Conservation (phyloP, 495 filamentous ascomycete genomes). For the Neurospora hispaniola region DNA sequence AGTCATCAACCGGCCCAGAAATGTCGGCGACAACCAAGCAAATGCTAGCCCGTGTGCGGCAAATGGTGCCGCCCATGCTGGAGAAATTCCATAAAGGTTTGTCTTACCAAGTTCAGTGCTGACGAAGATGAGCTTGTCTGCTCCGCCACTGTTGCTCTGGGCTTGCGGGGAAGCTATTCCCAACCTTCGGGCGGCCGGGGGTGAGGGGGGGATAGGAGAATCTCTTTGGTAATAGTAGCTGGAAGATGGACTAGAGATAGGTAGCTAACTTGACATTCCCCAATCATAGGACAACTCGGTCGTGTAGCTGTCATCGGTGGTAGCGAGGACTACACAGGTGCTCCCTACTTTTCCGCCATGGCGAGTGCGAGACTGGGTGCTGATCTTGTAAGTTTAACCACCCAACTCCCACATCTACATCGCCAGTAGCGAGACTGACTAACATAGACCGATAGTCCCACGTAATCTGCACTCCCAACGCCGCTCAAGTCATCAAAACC, state of each 20-base stretch:
- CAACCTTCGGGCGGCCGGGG: background rate
- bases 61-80: constrained; percentile 88
- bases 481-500: constrained; percentile 84
- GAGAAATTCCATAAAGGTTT: constrained; percentile 97
- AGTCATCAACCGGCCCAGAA: constrained; percentile 10
- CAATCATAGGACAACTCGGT: constrained; percentile 66
- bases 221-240: constrained; percentile 1
- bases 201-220: background rate
- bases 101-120: background rate
- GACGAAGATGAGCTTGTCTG: background rate
- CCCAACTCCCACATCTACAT: background rate
- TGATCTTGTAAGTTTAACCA: constrained; percentile 54
- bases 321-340: constrained; percentile 91
- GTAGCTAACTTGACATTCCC: constrained; percentile 8
- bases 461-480: constrained; percentile 87
- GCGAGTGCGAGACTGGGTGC: constrained; percentile 81
- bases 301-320: constrained; percentile 91
- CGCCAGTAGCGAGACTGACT: background rate
- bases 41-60: constrained; percentile 70
- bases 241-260: background rate
- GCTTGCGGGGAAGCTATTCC: background rate
- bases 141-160: background rate
- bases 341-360: constrained; percentile 96
- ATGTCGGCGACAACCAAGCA: constrained; percentile 46
- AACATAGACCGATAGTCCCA: constrained; percentile 53